Evolutionary conservation across 495 filamentous ascomycete species (phyloP).

Genomic region (Penicillium silybi): DNA sequence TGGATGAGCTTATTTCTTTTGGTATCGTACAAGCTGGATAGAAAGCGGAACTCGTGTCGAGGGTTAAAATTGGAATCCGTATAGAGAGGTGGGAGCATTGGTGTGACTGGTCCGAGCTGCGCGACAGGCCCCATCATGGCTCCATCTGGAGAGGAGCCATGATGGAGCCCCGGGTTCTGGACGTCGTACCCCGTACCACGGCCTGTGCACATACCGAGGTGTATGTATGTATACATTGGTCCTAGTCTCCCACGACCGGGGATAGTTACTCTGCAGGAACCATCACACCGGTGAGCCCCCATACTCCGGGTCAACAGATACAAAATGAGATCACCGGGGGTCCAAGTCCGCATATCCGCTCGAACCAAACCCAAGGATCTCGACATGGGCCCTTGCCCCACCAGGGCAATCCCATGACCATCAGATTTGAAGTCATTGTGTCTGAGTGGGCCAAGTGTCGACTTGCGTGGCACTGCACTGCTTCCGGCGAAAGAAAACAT

Average conservation of each 20-base stretch:
- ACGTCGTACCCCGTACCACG: background rate
- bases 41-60: background rate
- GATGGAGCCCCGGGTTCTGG: background rate
- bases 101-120: background rate
- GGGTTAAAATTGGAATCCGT: background rate
- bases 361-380: background rate
- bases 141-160: background rate
- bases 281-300: background rate
- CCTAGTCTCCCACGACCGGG: background rate
- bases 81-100: background rate
- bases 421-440: constrained; percentile 15
- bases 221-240: background rate
- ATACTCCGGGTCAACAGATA: background rate
- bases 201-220: background rate
- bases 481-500: background rate
- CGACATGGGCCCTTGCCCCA: background rate
- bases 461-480: constrained; percentile 1
- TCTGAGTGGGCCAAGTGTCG: background rate
- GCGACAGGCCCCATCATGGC: background rate
- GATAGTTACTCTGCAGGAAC: background rate
- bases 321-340: background rate
- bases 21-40: background rate
- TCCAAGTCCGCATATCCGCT: background rate
- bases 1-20: constrained; percentile 3
- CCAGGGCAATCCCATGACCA: constrained; percentile 23